A percentile compares a stretch with the other conserved stretches of the same genome.
Evolutionary conservation across 805 yeast species (phyloP).

Genomic region (Candida montana): DNA sequence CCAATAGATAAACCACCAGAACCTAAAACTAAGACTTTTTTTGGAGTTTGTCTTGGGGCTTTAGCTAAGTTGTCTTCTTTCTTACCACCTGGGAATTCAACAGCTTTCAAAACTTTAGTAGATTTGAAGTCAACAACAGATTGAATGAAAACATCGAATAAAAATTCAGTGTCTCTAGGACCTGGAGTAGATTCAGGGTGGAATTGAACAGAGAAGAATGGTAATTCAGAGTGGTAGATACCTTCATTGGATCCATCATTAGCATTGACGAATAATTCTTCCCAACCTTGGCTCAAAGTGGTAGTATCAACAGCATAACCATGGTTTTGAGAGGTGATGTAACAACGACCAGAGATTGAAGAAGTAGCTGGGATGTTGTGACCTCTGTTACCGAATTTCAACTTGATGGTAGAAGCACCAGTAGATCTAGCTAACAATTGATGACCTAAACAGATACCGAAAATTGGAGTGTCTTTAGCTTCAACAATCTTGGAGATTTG

Average conservation of each 20-base stretch:
- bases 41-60: conserved; percentile 75
- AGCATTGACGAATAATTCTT: conserved; percentile 90
- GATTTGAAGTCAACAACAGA: conserved; percentile 61
- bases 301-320: conserved; percentile 93
- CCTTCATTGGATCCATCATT: conserved; percentile 99
- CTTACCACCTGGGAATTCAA: conserved; percentile 87
- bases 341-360: conserved; percentile 87
- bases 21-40: conserved; percentile 91
- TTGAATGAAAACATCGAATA: conserved; percentile 88
- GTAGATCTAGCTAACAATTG: conserved; percentile 92
- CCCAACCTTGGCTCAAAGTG: conserved; percentile 77
- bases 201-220: conserved; percentile 96
- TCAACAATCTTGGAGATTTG: conserved; percentile 54
- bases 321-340: conserved; percentile 97
- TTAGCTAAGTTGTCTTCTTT: conserved; percentile 66
- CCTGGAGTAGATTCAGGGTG: conserved; percentile 99
- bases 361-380: conserved; percentile 97
- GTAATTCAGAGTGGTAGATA: conserved; percentile 82
- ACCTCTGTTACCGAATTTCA: conserved; percentile 98
- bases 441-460: conserved; percentile 98
- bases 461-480: conserved; percentile 76
- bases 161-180: conserved; percentile 97
- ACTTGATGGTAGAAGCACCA: conserved; percentile 87
- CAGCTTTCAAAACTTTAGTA: conserved; percentile 56
- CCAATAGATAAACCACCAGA: conserved; percentile 98